Evolutionary conservation across 179 eudicot genomes (phyloP), one percentile per base, ranked within the genome.

Genomic region (Silene noctiflora): DNA sequence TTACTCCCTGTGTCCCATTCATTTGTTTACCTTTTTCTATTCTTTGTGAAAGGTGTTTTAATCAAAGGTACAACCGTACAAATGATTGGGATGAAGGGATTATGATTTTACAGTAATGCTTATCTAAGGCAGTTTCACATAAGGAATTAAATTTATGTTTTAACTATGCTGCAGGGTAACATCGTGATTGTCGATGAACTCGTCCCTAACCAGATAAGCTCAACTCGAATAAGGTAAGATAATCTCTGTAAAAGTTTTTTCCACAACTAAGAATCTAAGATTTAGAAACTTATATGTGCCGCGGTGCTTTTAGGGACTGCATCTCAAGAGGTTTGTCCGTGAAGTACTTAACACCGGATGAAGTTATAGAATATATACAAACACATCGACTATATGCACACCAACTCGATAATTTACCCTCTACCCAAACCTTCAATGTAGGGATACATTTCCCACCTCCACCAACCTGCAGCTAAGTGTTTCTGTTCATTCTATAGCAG

Each of bases 191-290:
- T 94, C 14, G 91, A 92, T 77, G 97, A 94, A 86, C 86, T 84
- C 48, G 88, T 94, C 42, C 91, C 95, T 44, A 94, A 92, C 75
- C 90, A 88, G 66, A 89, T 94, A 71, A 94, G 97, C 75, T 94
- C 98, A 39, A 92, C 96, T 0, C 81, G 94, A 77, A 75, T 94
- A 77, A 91, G 98, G 97, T 94, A 83, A 84, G 33, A 39, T 65
- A 14, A 4, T 73, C 42, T 6, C 10, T 66, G 9, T 29, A 0
- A 2, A 3, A 67, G 2, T 3, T 35, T 67, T 19, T 10, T 65
- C 51, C 17, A 12, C 46, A 10, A 71, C 35, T 46, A 44, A 1
- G 72, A 58, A 27, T 67, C 19, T 10, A 11, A 51, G 27, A 39
- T 55, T 65, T 11, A 76, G 68, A 20, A 6, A 20, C 79, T 77